Base-by-base conservation (phyloP, 2,329 filamentous ascomycete species). In the Mariannaea elegans region DNA sequence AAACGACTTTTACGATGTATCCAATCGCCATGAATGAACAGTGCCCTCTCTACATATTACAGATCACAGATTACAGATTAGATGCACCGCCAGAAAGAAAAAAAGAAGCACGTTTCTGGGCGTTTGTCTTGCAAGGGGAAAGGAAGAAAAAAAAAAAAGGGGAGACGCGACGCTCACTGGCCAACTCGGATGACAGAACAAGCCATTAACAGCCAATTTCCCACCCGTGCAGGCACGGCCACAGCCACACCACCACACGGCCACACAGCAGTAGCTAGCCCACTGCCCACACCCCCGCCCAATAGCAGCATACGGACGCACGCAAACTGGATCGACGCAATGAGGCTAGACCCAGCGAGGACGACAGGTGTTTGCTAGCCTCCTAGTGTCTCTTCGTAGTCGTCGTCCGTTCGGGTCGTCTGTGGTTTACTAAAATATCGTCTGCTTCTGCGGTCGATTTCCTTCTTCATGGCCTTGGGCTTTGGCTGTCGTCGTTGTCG, bases 151-250 rank as follows among this genome's bases (percentile, higher is more conserved):
- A 18, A 34, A 36, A 64, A 64, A 68, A 68, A 63, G 64, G 62
- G 63, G 66, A 67, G 57, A 62, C 58, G 27, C 32, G 61, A 59
- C 56, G 66, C 65, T 66, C 60, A 66, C 58, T 70, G 64, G 67
- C 55, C 61, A 56, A 61, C 63, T 67, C 64, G 63, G 68, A 63
- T 62, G 58, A 64, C 52, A 59, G 55, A 70, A 65, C 68, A 8
- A 63, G 63, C 65, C 68, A 70, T 71, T 64, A 58, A 71, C 65
- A 65, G 62, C 63, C 61, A 70, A 71, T 71, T 67, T 70, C 68
- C 68, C 44, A 45, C 24, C 13, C 13, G 39, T 16, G 21, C 39
- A 24, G 39, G 19, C 21, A 14, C 14, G 21, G 13, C 23, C 53
- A 10, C 34, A 41, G 31, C 23, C 34, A 38, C 23, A 31, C 54